A percentile compares a stretch with the other conserved stretches of the same genome.
phyloP scores from a whole-genome alignment of 768 basidiomycete genomes.

The Tremella mesenterica region DNA sequence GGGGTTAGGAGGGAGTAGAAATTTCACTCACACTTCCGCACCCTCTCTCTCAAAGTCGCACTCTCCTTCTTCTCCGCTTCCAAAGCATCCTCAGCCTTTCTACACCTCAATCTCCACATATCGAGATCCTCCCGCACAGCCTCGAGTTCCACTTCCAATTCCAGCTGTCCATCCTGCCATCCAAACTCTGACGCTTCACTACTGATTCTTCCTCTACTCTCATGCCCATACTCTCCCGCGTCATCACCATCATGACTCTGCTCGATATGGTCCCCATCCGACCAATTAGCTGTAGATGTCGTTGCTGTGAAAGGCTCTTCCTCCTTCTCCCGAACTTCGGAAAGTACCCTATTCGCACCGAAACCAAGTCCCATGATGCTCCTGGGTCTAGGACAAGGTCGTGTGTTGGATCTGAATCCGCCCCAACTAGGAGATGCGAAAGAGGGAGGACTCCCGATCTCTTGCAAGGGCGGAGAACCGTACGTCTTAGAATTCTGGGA shows the following conservation, averaged over 20 bases:
- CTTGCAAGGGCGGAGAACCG: conserved; percentile 4
- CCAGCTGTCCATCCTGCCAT: conserved; percentile 20
- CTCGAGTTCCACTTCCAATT: conserved; percentile 69
- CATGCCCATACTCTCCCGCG: neutral
- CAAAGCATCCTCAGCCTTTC: conserved; percentile 64
- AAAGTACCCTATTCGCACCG: conserved; percentile 22
- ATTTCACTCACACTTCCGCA: conserved; percentile 39
- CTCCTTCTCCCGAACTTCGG: conserved; percentile 26
- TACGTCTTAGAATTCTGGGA: neutral
- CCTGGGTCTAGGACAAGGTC: conserved; percentile 33
- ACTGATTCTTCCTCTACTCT: neutral
- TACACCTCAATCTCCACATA: conserved; percentile 71
- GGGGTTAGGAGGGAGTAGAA: neutral
- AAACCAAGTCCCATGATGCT: conserved; percentile 22
- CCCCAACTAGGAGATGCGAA: conserved; percentile 6
- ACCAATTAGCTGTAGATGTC: neutral
- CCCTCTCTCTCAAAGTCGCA: conserved; percentile 68
- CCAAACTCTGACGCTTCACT: neutral
- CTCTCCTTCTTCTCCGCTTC: conserved; percentile 63
- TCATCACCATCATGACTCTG: conserved; percentile 2
- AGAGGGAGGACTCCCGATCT: conserved; percentile 1
- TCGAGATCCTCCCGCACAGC: conserved; percentile 79
- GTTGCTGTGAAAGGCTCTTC: conserved; percentile 10
- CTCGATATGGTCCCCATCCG: conserved; percentile 1
- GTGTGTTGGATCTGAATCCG: conserved; percentile 7